Evolutionary conservation across 2,329 filamentous ascomycete genomes (phyloP), one percentile per base, ranked within the genome.

Genomic region (Monosporascus sp.): DNA sequence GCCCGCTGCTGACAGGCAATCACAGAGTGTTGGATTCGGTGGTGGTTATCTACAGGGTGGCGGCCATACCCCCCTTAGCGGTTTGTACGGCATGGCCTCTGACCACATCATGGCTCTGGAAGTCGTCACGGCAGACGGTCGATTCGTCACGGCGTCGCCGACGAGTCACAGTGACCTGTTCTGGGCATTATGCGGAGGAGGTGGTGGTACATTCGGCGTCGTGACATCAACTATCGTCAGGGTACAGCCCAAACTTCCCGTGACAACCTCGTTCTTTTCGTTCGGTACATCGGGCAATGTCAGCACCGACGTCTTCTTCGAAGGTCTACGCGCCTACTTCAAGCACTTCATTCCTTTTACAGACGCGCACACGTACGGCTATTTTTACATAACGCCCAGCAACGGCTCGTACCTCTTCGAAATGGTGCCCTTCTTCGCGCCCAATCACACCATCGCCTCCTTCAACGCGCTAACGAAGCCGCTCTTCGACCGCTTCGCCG

Each of bases 161-260:
- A 62, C 66, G 0, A 52, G 74, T 20, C 74, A 81, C 51, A 51
- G 66, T 0, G 79, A 82, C 51, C 67, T 83, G 2, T 81, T 77
- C 65, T 84, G 78, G 79, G 80, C 79, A 7, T 62, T 81, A 2
- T 68, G 69, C 46, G 77, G 78, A 7, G 77, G 78, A 4, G 78
- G 79, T 1, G 73, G 70, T 3, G 76, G 76, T 2, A 79, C 70
- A 5, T 82, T 76, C 56, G 79, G 72, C 2, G 66, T 82, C 1
- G 74, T 82, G 3, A 46, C 43, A 6, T 46, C 43, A 7, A 46
- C 43, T n/a, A 59, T 54, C 45, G 52, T 61, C 31, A 50, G 52
- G 6, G 54, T 53, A 5, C 50, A 57, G n/a, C 56, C 60, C 27
- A 52, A 53, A 26, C 8, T 56, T 2, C 54, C 55, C 11, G 52